Percentiles rank a stretch among this genome's conserved stretches.
Conservation (phyloP, 140 eudicot genomes). For the Stevia rebaudiana region DNA sequence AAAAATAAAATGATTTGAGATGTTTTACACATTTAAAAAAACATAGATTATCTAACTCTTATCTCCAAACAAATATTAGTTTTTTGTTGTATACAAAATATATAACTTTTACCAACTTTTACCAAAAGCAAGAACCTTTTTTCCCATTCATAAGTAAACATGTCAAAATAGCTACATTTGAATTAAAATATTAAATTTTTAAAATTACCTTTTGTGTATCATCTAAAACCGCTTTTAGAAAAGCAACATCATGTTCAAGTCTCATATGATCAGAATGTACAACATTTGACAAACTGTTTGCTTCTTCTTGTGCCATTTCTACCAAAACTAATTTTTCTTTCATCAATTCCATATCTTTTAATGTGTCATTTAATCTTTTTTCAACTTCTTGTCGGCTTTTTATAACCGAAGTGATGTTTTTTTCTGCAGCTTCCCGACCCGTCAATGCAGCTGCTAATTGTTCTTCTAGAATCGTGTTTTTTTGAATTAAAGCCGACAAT, state of each 20-base stretch:
- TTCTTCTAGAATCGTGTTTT: conserved; percentile 79
- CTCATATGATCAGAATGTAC: conserved; percentile 87
- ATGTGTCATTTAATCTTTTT: conserved; percentile 50
- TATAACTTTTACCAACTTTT: no score
- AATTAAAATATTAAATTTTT: not conserved
- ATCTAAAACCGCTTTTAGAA: conserved; percentile 84
- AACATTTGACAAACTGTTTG: conserved; percentile 75
- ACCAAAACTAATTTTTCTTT: conserved; percentile 66
- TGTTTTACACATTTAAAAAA: no score
- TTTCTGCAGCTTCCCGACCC: conserved; percentile 82
- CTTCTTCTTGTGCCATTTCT: conserved; percentile 91
- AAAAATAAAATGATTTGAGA: not conserved
- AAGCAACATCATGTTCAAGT: conserved; percentile 96
- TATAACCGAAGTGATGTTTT: conserved; percentile 52
- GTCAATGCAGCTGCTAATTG: conserved; percentile 71
- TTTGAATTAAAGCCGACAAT: conserved; percentile 51
- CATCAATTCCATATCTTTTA: conserved; percentile 69
- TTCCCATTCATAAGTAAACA: not conserved
- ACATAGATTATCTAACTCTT: no score
- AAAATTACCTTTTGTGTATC: conserved; percentile 81
- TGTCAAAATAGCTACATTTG: not conserved
- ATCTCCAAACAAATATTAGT: no score
- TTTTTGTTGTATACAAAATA: no score
- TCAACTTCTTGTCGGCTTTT: conserved; percentile 73
- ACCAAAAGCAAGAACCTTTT: no score